phyloP scores from a whole-genome alignment of 1,284 basidiomycete genomes.

The Cutaneotrichosporon daszewskae region DNA sequence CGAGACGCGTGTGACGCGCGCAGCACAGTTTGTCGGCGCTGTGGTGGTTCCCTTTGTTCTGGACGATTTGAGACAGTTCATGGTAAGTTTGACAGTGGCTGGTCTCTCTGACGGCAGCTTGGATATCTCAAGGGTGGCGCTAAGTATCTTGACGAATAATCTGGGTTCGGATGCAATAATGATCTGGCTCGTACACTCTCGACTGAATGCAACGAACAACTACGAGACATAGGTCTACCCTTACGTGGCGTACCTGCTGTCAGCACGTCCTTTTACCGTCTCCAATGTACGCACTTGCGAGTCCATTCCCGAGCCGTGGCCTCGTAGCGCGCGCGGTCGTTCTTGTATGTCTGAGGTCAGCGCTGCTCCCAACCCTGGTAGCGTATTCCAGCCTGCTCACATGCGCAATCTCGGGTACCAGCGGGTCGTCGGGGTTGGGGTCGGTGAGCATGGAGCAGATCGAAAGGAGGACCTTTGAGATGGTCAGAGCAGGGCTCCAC shows the following conservation, averaged over 20 bases:
- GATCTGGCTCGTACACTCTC: neutral
- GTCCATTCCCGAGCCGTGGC: slow-evolving; percentile 95
- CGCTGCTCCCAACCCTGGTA: neutral
- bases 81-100: slow-evolving; percentile 58
- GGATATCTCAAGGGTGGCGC: slow-evolving; percentile 39
- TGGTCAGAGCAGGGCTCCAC: slow-evolving; percentile 96
- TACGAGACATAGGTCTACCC: slow-evolving; percentile 4
- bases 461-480: slow-evolving; percentile 92
- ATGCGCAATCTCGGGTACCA: slow-evolving; percentile 56
- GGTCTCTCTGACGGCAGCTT: slow-evolving; percentile 15
- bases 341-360: slow-evolving; percentile 76
- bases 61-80: slow-evolving; percentile 57
- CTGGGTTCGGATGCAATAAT: neutral
- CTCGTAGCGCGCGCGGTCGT: slow-evolving; percentile 85
- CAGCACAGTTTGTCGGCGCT: slow-evolving; percentile 83
- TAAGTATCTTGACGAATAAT: slow-evolving; percentile 35
- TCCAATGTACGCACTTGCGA: slow-evolving; percentile 62
- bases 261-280: neutral
- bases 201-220: slow-evolving; percentile 8
- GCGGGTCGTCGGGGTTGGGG: slow-evolving; percentile 92
- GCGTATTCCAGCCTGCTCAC: slow-evolving; percentile 27
- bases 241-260: slow-evolving; percentile 32
- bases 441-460: slow-evolving; percentile 97
- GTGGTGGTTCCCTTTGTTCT: slow-evolving; percentile 89
- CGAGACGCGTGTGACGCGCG: slow-evolving; percentile 68